Base-by-base conservation (phyloP, 768 basidiomycete genomes). In the Leccinum imitatum region DNA sequence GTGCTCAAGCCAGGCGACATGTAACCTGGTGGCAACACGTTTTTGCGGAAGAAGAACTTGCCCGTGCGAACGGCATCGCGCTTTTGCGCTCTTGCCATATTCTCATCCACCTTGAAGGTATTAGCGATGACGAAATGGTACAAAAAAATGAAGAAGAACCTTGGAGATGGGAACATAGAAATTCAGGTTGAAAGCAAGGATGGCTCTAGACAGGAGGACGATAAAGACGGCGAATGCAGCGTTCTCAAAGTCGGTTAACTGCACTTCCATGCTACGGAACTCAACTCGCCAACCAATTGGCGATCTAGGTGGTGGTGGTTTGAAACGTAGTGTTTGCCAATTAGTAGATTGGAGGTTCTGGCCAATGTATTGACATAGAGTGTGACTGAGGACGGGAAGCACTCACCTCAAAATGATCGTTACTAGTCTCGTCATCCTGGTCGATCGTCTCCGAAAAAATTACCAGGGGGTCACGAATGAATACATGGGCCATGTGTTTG, bases 281-380 rank as follows among this genome's bases (percentile, higher is more conserved):
- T 99, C 97, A 5, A 98, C 96, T 44, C 97, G 83, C 97, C 97
- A 99, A 33, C 96, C 97, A 57, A 98, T 98, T 7, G 86, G 73
- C 6, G 96, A 94, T 57, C 91, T 87, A 5, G 92, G 88, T 27
- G 97, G 96, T 13, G 97, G 97, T 3, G 97, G 97, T 73, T 99
- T 99, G 84, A 99, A 99, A 52, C 97, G 86, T 33, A 99, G 80
- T 0, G 97, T 98, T 77, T 99, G 97, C 97, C 97, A 99, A 69
- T 99, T 99, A 4, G 97, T 99, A 2, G 97, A 98, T 84, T 99
- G 97, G 25, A 99, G 89, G 69, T 98, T 98, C 91, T 96, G 73
- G 1, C 6, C 53, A 44, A 47, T 3, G 9, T 27, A 30, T 61
- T 54, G 56, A 63, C 44, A 60, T 35, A 3, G 7, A 27, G 13